Conservation (phyloP, 2,329 filamentous ascomycete genomes). For the Davidsoniella eucalypti region DNA sequence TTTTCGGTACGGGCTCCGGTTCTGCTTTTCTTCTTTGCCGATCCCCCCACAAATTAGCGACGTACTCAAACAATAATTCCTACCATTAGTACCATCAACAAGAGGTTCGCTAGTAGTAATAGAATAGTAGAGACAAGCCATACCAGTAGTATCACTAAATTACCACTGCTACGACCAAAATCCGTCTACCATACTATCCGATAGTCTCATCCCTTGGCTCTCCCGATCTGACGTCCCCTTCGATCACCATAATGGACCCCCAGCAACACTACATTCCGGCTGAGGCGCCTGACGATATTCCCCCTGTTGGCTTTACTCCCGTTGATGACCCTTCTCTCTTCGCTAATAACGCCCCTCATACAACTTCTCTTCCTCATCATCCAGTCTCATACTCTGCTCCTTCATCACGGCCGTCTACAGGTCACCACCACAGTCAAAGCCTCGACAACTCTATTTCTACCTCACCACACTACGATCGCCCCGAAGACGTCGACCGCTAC, state of each 20-base stretch:
- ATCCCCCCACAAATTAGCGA: too few species aligned
- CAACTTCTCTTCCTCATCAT: slow-evolving; percentile 19
- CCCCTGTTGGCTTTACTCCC: slow-evolving; percentile 4
- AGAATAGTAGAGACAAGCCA: too few species aligned
- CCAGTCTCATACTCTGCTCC: slow-evolving; percentile 14
- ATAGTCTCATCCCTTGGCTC: neutral
- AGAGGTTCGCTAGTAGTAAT: too few species aligned
- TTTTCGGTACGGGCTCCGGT: too few species aligned
- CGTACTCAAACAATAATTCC: too few species aligned
- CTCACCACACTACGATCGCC: slow-evolving; percentile 14
- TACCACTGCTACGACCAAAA: neutral
- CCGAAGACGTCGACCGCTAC: slow-evolving; percentile 27
- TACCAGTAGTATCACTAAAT: too few species aligned
- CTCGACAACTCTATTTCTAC: slow-evolving; percentile 28
- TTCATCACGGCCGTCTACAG: slow-evolving; percentile 13
- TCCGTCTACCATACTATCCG: neutral
- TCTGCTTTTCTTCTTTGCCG: too few species aligned
- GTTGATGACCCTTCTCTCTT: slow-evolving; percentile 7
- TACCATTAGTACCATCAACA: too few species aligned
- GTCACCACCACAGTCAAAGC: slow-evolving; percentile 30
- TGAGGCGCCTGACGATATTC: slow-evolving; percentile 9
- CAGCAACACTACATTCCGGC: slow-evolving; percentile 8
- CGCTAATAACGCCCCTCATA: slow-evolving; percentile 16
- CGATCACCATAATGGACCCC: slow-evolving; percentile 8
- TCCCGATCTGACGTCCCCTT: neutral